A percentile compares a stretch with the other conserved stretches of the same genome.
Evolutionary conservation across 192 early-diverging fungal species (phyloP).

Genomic region (Bifiguratus adelaidae): DNA sequence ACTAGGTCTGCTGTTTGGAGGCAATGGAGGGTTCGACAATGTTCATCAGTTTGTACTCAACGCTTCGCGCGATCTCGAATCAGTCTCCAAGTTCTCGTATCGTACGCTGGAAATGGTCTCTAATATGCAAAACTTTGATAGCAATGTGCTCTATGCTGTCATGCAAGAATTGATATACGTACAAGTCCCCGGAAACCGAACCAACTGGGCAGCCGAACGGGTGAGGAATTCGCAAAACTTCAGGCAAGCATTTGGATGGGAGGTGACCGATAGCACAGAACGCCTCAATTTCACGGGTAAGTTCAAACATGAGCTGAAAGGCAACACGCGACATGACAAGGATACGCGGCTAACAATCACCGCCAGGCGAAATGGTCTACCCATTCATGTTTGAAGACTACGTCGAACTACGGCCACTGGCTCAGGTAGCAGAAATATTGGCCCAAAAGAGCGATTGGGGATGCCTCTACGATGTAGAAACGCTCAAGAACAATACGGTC

Average conservation of each 20-base stretch:
- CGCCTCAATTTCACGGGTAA: conserved; percentile 48
- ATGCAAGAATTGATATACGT: conserved; percentile 60
- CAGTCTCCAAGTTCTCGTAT: conserved; percentile 19
- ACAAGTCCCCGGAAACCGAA: conserved; percentile 34
- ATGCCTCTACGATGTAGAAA: conserved; percentile 39
- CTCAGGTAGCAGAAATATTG: conserved; percentile 40
- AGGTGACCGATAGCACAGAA: conserved; percentile 19
- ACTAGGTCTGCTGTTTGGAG: conserved; percentile 49
- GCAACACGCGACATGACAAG: not conserved
- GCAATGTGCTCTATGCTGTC: conserved; percentile 52
- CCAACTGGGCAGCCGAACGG: conserved; percentile 51
- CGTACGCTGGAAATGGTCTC: conserved; percentile 28
- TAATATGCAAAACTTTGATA: conserved; percentile 31
- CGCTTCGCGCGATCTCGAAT: conserved; percentile 29
- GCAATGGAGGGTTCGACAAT: conserved; percentile 48
- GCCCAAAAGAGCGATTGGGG: conserved; percentile 44
- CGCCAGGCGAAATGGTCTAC: conserved; percentile 48
- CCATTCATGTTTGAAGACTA: conserved; percentile 70
- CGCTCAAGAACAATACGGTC: conserved; percentile 30
- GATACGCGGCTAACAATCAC: not conserved
- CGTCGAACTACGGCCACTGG: conserved; percentile 42
- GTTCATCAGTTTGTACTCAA: conserved; percentile 43
- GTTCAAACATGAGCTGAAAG: not conserved
- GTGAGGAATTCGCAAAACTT: conserved; percentile 26
- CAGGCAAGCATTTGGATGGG: conserved; percentile 22